Evolutionary conservation across 805 yeast species (phyloP).

Genomic region (Pichia occidentalis): DNA sequence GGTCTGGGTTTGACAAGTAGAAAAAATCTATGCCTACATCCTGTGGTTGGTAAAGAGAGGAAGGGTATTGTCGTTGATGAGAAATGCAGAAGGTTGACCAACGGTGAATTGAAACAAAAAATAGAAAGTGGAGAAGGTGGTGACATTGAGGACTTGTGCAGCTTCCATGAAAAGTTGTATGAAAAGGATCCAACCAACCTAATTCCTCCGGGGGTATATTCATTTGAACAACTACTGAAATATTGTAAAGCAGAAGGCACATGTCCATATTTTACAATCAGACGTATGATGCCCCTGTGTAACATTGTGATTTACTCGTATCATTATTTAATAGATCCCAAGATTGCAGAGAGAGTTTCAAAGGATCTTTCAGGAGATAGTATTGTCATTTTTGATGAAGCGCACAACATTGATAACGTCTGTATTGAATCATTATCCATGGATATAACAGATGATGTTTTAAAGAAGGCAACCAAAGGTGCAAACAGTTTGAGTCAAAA

Average conservation of each 20-base stretch:
- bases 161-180: conserved; percentile 84
- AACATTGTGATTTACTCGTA: conserved; percentile 93
- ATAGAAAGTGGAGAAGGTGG: conserved; percentile 53
- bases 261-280: conserved; percentile 95
- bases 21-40: conserved; percentile 90
- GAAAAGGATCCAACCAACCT: conserved; percentile 82
- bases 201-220: conserved; percentile 89
- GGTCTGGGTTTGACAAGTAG: conserved; percentile 93
- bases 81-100: conserved; percentile 89
- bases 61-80: conserved; percentile 94
- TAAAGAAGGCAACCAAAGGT: conserved; percentile 82
- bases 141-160: conserved; percentile 59
- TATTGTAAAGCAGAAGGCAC: conserved; percentile 75
- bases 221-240: conserved; percentile 75
- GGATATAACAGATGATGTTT: conserved; percentile 84
- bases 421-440: conserved; percentile 93
- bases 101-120: conserved; percentile 73
- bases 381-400: conserved; percentile 95
- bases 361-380: conserved; percentile 86
- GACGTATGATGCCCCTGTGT: conserved; percentile 95
- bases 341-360: conserved; percentile 93
- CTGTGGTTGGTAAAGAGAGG: conserved; percentile 77
- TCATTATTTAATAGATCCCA: conserved; percentile 93
- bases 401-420: conserved; percentile 97
- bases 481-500: conserved; percentile 71